Percentiles rank a stretch among this genome's conserved stretches.
Evolutionary conservation across 495 filamentous ascomycete genomes (phyloP).

Genomic region (Daldinia concentrica): DNA sequence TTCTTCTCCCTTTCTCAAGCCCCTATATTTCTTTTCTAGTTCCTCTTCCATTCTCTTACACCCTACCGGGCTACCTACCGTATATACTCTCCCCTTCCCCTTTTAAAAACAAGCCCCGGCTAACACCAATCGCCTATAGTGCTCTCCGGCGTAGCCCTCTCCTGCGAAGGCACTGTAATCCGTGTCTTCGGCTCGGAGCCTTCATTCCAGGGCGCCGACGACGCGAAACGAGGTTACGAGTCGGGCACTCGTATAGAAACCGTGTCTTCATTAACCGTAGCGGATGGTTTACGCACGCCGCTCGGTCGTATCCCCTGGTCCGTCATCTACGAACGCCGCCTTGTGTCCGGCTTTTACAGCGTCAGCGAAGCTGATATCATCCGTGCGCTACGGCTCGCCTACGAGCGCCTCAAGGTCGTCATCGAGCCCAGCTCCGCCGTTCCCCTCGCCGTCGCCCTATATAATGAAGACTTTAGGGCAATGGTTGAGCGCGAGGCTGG

Average conservation of each 20-base stretch:
- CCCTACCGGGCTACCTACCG: too few relatives aligned
- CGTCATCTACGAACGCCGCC: conserved; percentile 76
- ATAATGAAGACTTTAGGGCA: conserved; percentile 81
- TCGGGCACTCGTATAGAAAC: conserved; percentile 66
- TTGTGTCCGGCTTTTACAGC: conserved; percentile 77
- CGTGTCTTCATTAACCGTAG: conserved; percentile 83
- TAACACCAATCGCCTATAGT: conserved; percentile 50
- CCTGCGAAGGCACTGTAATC: conserved; percentile 71
- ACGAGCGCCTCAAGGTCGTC: conserved; percentile 92
- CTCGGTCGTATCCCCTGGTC: conserved; percentile 81
- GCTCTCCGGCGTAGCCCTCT: conserved; percentile 82
- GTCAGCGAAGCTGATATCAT: conserved; percentile 88
- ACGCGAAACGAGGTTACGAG: conserved; percentile 73
- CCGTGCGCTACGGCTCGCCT: conserved; percentile 75
- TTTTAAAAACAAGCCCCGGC: background rate
- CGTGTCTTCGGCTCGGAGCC: conserved; percentile 93
- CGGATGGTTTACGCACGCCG: conserved; percentile 88
- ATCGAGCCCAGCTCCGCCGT: conserved; percentile 93
- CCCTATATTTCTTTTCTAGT: background rate
- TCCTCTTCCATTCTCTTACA: background rate
- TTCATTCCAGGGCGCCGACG: conserved; percentile 83
- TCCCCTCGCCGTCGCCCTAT: conserved; percentile 82
- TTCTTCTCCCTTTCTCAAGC: background rate
- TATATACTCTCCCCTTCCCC: too few relatives aligned
- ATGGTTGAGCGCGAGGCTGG: conserved; percentile 76